Percentiles rank a stretch among this genome's conserved stretches.
Conservation (phyloP, 495 filamentous ascomycete genomes). For the Penicillium angulare region DNA sequence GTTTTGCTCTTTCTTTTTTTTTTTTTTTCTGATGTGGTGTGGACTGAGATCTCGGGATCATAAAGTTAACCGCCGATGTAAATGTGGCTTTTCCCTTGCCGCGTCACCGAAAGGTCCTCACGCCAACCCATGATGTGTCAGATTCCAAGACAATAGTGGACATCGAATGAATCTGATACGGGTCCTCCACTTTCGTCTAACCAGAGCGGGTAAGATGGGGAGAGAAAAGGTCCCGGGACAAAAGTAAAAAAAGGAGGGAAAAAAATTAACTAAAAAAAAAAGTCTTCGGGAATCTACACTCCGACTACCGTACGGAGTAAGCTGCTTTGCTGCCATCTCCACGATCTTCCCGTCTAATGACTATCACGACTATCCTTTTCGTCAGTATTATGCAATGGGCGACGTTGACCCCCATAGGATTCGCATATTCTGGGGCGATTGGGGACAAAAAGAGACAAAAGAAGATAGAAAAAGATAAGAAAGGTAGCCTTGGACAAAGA, state of each 20-base stretch:
- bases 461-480: too few relatives aligned
- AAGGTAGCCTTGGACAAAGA: background rate
- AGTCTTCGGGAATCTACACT: too few relatives aligned
- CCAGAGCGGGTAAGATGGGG: background rate
- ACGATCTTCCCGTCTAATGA: too few relatives aligned
- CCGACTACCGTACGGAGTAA: too few relatives aligned
- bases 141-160: constrained; percentile 10
- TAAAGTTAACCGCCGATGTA: background rate
- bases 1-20: background rate
- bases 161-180: constrained; percentile 20
- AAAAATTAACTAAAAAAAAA: background rate
- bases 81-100: constrained; percentile 1
- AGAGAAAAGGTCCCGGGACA: background rate
- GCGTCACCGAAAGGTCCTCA: constrained; percentile 2
- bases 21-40: background rate
- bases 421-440: background rate
- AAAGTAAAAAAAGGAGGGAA: background rate
- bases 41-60: background rate
- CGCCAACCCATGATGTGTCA: constrained; percentile 10
- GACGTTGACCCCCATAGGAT: background rate
- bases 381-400: constrained; percentile 1
- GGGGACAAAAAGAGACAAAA: background rate
- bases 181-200: constrained; percentile 4
- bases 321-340: too few relatives aligned
- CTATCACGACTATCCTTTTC: too few relatives aligned